phyloP scores from a whole-genome alignment of 805 yeast genomes.

The Ogataea pini region DNA sequence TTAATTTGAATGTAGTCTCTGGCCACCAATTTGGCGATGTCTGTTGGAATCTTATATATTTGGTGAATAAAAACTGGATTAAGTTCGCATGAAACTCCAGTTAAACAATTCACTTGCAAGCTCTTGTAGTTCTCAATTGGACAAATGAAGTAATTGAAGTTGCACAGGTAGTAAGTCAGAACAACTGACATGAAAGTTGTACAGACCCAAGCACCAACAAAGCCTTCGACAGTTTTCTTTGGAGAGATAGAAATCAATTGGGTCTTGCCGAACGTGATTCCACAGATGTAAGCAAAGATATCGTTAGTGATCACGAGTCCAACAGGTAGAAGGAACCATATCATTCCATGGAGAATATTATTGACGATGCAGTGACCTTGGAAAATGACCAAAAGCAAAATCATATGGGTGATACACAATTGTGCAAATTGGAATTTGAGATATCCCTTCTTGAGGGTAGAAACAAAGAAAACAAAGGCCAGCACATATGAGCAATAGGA shows the following conservation, averaged over 20 bases:
- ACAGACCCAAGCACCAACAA: slow-evolving; percentile 95
- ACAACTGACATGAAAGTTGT: slow-evolving; percentile 74
- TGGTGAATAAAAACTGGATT: slow-evolving; percentile 90
- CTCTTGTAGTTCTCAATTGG: slow-evolving; percentile 65
- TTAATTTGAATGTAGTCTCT: slow-evolving; percentile 59
- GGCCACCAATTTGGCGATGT: slow-evolving; percentile 47
- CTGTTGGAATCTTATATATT: slow-evolving; percentile 70
- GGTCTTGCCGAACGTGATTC: slow-evolving; percentile 92
- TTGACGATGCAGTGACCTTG: slow-evolving; percentile 92
- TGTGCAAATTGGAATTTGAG: slow-evolving; percentile 93
- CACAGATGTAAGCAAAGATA: slow-evolving; percentile 94
- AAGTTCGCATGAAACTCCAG: slow-evolving; percentile 70
- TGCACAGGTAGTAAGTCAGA: slow-evolving; percentile 62
- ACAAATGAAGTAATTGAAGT: slow-evolving; percentile 78
- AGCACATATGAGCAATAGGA: slow-evolving; percentile 80
- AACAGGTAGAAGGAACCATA: slow-evolving; percentile 93
- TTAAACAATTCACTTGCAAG: slow-evolving; percentile 59
- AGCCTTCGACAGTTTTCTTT: slow-evolving; percentile 96
- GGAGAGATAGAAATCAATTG: slow-evolving; percentile 93
- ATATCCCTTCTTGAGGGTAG: slow-evolving; percentile 84
- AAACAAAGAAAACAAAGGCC: slow-evolving; percentile 89
- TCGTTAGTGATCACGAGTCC: slow-evolving; percentile 92
- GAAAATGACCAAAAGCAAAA: slow-evolving; percentile 81
- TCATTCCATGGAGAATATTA: slow-evolving; percentile 84
- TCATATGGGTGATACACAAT: slow-evolving; percentile 92